Conservation (phyloP, 192 early-diverging fungal species). For the Coemansia sp. region DNA sequence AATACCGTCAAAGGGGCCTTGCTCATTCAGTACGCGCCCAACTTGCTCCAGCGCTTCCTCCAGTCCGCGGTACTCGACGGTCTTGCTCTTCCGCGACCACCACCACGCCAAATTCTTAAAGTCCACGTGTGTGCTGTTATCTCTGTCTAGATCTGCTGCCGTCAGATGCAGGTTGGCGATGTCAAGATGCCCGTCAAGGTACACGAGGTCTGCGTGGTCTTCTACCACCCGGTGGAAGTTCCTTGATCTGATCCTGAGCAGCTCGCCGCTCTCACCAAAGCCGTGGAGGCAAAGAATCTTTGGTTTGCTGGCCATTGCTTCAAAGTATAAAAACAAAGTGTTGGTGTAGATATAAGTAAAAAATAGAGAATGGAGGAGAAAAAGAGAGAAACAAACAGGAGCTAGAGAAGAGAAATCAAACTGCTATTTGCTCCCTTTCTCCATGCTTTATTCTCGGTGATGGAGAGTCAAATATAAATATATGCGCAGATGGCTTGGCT, state of each 20-base stretch:
- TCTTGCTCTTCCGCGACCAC: conserved; percentile 41
- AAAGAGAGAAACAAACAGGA: too few species aligned
- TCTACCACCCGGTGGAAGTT: conserved; percentile 34
- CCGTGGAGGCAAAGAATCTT: conserved; percentile 54
- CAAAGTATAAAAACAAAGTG: neutral
- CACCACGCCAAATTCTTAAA: conserved; percentile 51
- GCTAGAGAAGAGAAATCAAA: too few species aligned
- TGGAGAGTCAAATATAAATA: too few species aligned
- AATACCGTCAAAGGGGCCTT: conserved; percentile 52
- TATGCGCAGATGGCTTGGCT: neutral
- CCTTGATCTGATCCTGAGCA: conserved; percentile 43
- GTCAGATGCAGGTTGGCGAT: conserved; percentile 39
- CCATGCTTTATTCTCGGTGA: too few species aligned
- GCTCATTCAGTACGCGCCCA: conserved; percentile 31
- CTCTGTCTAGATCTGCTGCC: conserved; percentile 13
- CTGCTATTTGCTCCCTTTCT: too few species aligned
- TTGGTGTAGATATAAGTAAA: neutral
- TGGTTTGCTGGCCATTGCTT: conserved; percentile 25
- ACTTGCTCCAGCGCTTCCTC: conserved; percentile 23
- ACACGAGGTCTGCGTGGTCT: conserved; percentile 43
- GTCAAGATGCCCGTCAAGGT: conserved; percentile 37
- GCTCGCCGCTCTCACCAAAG: conserved; percentile 45
- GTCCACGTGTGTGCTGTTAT: conserved; percentile 10
- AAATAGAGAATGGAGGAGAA: too few species aligned
- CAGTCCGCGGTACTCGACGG: conserved; percentile 37